These are phyloP conservation scores for Aureobasidium sp. DNA, from an alignment of 2,329 filamentous ascomycete genomes.

Conservation along the genomic window DNA sequence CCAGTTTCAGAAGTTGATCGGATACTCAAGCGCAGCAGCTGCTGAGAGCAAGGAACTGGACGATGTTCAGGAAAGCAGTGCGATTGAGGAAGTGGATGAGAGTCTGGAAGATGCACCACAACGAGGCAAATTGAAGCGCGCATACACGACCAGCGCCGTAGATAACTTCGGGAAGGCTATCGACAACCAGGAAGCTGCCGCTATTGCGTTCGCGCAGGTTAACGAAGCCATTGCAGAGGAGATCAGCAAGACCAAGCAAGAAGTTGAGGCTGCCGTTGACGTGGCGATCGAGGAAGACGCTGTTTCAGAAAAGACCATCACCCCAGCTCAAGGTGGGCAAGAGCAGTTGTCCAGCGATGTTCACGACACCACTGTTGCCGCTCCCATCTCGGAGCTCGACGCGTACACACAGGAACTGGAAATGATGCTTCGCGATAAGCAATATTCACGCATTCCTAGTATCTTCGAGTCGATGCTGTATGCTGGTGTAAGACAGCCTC, in stretches of 20 bases:
- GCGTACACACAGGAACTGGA: constrained; percentile 72
- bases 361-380: neutral
- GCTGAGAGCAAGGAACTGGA: constrained; percentile 25
- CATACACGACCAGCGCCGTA: constrained; percentile 46
- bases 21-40: constrained; percentile 49
- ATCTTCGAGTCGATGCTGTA: constrained; percentile 87
- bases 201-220: constrained; percentile 64
- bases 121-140: constrained; percentile 32
- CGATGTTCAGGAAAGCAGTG: constrained; percentile 22
- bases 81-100: constrained; percentile 31
- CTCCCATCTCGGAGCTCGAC: constrained; percentile 45
- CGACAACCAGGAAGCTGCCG: constrained; percentile 37
- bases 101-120: constrained; percentile 19
- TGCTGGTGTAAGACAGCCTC: constrained; percentile 69
- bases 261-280: constrained; percentile 29
- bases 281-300: constrained; percentile 5
- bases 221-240: constrained; percentile 78
- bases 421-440: constrained; percentile 59
- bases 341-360: neutral
- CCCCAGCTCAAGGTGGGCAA: neutral
- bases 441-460: constrained; percentile 79
- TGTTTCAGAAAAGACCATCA: constrained; percentile 4
- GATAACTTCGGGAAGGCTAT: constrained; percentile 51
- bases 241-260: constrained; percentile 52
- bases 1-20: constrained; percentile 78